These are phyloP conservation scores for Xylaria sp. DNA, from an alignment of 2,329 filamentous ascomycete species.

Conservation along the genomic window DNA sequence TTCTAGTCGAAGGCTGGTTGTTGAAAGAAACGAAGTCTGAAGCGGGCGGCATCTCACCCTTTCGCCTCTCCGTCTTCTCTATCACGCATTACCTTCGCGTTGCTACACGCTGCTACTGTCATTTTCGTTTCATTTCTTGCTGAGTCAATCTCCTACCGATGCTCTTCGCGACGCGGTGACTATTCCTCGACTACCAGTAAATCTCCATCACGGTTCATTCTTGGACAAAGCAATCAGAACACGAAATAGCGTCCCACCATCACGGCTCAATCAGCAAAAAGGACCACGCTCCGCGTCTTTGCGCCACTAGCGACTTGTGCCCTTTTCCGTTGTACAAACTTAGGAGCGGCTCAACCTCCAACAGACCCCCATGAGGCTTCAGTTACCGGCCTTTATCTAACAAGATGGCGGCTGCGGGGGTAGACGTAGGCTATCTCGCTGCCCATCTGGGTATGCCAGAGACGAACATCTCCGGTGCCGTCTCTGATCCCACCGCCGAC, in stretches of 20 bases:
- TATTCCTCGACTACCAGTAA: neutral
- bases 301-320: neutral
- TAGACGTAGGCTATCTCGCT: conserved; percentile 77
- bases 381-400: conserved; percentile 31
- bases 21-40: conserved; percentile 27
- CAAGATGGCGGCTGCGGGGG: conserved; percentile 63
- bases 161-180: conserved; percentile 16
- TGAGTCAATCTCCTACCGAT: neutral
- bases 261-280: neutral
- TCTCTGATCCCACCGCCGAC: conserved; percentile 75
- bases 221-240: neutral
- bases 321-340: neutral
- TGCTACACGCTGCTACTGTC: neutral
- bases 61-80: neutral
- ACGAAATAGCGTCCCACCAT: neutral
- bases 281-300: neutral
- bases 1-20: neutral
- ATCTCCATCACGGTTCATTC: conserved; percentile 8
- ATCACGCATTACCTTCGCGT: neutral
- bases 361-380: conserved; percentile 36
- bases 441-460: conserved; percentile 73
- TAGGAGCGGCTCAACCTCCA: neutral
- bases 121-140: neutral
- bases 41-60: neutral
- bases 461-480: conserved; percentile 63